Base-by-base conservation (phyloP, 108 stramenopile species). In the Cyclotella atomus region DNA sequence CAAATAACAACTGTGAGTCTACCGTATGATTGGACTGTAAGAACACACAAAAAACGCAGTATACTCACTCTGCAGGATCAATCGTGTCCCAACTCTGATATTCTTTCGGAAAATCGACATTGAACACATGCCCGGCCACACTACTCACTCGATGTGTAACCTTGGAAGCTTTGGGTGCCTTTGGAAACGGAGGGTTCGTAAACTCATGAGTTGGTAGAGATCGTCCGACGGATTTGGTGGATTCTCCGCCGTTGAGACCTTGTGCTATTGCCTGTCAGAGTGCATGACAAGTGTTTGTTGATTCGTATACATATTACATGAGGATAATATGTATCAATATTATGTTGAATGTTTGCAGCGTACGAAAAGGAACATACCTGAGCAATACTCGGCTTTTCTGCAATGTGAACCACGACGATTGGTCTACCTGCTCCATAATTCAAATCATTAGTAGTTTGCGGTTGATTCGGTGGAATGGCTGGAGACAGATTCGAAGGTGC, bases 71-170 rank as follows among this genome's bases (percentile, higher is more conserved):
- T 8, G 86, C 86, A 6, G 98, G 98, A 65, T 91, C 87, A 16
- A 97, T 96, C 9, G 85, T 84, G 64, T 96, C 88, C 99, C 99
- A 99, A 4, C 75, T 84, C 68, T 93, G 94, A 74, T 73, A 97
- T 52, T 96, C 75, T 30, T 69, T 70, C 0, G 88, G 89, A 75
- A 99, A 99, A 65, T 99, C 97, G n/a, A 95, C 83, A 33, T 85
- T 88, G 81, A 95, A 97, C 19, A 98, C 90, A 68, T 99, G 99
- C 7, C 99, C 98, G 0, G 88, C 91, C 1, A 99, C 99, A 25
- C 90, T 91, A 3, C 96, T 98, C 1, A 99, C 88, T 16, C 69
- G 65, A 80, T 94, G 93, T 15, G 74, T 74, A 1, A 77, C 69
- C 38, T 73, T 73, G 16, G 69, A 64, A 15, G 91, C 91, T 8